phyloP scores from a whole-genome alignment of 1,284 basidiomycete genomes.

The Polyporus tsugae region DNA sequence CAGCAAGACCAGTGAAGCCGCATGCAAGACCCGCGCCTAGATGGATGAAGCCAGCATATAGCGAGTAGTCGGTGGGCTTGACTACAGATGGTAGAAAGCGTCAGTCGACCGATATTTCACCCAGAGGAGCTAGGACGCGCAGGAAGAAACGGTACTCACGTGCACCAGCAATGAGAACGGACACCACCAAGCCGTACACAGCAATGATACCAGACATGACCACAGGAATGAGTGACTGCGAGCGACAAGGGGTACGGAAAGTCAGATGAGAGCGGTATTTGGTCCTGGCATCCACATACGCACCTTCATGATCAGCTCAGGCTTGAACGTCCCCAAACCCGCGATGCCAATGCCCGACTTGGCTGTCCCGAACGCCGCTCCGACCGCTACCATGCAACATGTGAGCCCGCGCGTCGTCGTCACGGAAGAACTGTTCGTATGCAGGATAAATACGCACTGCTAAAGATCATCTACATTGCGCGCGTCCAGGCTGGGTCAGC shows the following conservation, averaged over 20 bases:
- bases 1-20: conserved; percentile 93
- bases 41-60: conserved; percentile 93
- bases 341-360: conserved; percentile 99
- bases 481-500: conserved; percentile 12
- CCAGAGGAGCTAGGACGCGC: background rate
- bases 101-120: background rate
- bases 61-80: conserved; percentile 68
- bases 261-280: background rate
- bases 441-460: conserved; percentile 63
- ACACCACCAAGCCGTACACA: conserved; percentile 71
- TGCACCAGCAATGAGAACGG: conserved; percentile 71
- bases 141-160: conserved; percentile 48
- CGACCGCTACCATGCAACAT: conserved; percentile 68
- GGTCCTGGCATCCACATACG: background rate
- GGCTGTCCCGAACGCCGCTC: conserved; percentile 96
- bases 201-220: conserved; percentile 71
- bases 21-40: conserved; percentile 94
- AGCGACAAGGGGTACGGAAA: background rate
- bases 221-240: conserved; percentile 89
- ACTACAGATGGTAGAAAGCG: conserved; percentile 53
- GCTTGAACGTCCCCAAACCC: conserved; percentile 92
- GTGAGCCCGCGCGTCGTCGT: background rate
- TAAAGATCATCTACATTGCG: conserved; percentile 79
- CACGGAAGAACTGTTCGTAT: background rate
- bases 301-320: conserved; percentile 98